Conservation (phyloP, 2,329 filamentous ascomycete genomes). For the Pestalotiopsis sp. region DNA sequence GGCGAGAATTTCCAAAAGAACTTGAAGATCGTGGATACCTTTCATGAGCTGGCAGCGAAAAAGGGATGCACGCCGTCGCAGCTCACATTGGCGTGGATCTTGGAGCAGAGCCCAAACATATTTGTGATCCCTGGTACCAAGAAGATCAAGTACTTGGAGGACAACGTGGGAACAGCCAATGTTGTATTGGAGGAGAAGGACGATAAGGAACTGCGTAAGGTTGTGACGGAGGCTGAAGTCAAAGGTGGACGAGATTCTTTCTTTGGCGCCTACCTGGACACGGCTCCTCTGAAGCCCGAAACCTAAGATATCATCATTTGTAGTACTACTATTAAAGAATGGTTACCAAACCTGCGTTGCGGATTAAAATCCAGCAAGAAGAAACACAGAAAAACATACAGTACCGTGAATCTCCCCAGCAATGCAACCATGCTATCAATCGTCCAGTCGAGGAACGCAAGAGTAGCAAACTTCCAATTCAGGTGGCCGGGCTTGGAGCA, state of each 20-base stretch:
- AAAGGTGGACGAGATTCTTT: not conserved
- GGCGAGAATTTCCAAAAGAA: constrained; percentile 61
- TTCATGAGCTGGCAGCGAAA: constrained; percentile 51
- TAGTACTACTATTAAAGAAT: not conserved
- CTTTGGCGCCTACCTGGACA: not conserved
- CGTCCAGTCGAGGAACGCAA: too few species aligned
- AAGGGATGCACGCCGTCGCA: constrained; percentile 61
- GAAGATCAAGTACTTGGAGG: constrained; percentile 48
- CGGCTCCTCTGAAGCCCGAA: not conserved
- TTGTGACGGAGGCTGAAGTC: not conserved
- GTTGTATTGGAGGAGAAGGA: not conserved
- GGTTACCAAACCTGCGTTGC: too few species aligned
- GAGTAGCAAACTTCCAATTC: too few species aligned
- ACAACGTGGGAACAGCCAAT: constrained; percentile 37
- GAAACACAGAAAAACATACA: too few species aligned
- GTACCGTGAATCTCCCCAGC: too few species aligned
- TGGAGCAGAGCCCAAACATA: constrained; percentile 62
- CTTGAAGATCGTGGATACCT: constrained; percentile 52
- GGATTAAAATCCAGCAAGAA: too few species aligned
- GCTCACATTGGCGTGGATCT: constrained; percentile 65
- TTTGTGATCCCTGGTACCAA: constrained; percentile 61
- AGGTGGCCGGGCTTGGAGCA: too few species aligned
- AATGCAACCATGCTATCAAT: too few species aligned
- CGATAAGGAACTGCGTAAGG: not conserved
- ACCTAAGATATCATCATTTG: not conserved